Conservation (phyloP, 2,329 filamentous ascomycete species). For the Akanthomyces lecanii region DNA sequence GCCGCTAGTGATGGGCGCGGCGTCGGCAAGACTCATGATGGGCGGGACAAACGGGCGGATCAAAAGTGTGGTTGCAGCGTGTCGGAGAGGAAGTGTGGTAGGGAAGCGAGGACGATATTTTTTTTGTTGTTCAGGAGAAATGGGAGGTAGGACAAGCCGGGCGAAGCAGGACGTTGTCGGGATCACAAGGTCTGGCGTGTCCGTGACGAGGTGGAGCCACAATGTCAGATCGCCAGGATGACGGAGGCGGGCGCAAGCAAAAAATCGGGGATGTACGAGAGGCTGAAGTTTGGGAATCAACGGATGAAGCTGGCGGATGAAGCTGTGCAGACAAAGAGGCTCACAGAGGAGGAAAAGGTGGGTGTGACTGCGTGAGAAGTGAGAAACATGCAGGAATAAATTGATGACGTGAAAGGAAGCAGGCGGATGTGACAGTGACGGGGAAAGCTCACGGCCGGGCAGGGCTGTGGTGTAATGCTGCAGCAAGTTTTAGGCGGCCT, state of each 20-base stretch:
- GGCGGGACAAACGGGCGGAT: neutral
- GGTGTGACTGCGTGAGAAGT: neutral
- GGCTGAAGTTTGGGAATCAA: neutral
- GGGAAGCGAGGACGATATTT: neutral
- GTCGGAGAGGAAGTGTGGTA: neutral
- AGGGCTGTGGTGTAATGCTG: neutral
- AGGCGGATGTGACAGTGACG: conserved; percentile 1
- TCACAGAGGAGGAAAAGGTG: neutral
- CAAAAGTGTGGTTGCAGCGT: neutral
- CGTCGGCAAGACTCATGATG: conserved; percentile 16
- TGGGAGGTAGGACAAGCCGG: conserved; percentile 1
- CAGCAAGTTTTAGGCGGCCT: neutral
- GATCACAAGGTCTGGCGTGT: conserved; percentile 16
- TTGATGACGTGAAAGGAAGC: conserved; percentile 17
- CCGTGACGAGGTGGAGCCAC: conserved; percentile 14
- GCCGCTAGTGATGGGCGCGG: conserved; percentile 14
- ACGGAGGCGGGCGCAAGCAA: conserved; percentile 8
- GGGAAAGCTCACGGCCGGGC: neutral
- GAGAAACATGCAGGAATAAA: conserved; percentile 12
- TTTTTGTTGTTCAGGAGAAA: neutral
- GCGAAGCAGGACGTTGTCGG: conserved; percentile 4
- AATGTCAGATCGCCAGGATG: conserved; percentile 15
- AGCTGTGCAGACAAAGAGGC: neutral
- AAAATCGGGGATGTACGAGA: neutral
- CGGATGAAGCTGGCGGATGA: neutral